Evolutionary conservation across 805 yeast species (phyloP), one percentile per base, ranked within the genome.

Genomic region (Lipomyces orientalis): DNA sequence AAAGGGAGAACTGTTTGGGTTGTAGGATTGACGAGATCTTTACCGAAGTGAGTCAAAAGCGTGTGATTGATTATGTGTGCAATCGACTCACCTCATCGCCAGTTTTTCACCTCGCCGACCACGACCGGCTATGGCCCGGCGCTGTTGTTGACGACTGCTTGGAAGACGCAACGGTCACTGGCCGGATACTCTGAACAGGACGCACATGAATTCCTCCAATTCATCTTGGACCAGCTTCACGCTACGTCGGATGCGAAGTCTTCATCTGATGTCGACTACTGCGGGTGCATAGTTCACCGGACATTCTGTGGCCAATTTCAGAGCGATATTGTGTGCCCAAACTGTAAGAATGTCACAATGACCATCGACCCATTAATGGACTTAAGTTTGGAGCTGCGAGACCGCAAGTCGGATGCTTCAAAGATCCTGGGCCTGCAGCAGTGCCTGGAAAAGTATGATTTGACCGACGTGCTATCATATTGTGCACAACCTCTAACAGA

Each of bases 131-230:
- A 81, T 79, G 98, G 98, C 0, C 89, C 95, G 70, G 88, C 95
- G 1, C 86, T 90, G 61, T 79, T 95, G 58, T 82, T 95, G 60
- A 84, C 86, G n/a, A 91, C 97, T 12, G 89, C 97, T 0, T 93
- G 97, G 94, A 88, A 88, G 74, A 88, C 89, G 58, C 90, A 91
- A 73, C 86, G 90, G 71, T 85, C 92, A 43, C 84, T 95, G 66
- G 97, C 98, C 0, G 99, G 99, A 1, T 93, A 93, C 73, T 90
- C 95, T 46, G 98, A 95, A 78, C 99, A 95, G 79, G 99, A 95
- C 77, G 98, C 99, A 0, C 99, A 95, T 79, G 99, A 95, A 78
- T 95, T 94, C 78, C 89, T 97, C 89, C 98, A 95, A 76, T 93
- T 94, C 76, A 75, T 94, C 35, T 82, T 94, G 51, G 90, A 94